Evolutionary conservation across 257 asterid species (phyloP), one percentile per base, ranked within the genome.

Genomic region (Voacanga thouarsii): DNA sequence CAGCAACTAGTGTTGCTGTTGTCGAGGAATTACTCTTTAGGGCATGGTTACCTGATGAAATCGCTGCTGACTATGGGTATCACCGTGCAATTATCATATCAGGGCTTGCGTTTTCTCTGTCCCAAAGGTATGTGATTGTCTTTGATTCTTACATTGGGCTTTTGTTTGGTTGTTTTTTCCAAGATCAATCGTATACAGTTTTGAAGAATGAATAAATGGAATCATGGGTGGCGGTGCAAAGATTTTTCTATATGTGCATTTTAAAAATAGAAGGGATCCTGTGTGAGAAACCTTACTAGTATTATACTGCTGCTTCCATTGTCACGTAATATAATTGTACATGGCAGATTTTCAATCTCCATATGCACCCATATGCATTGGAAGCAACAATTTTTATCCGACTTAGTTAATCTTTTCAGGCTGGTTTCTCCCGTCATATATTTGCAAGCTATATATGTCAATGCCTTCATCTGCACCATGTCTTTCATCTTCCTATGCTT

Each of bases 41-140:
- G 80, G 90, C 98, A 79, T 96, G 98, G 99, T 81, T 96, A 87
- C 96, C 97, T 74, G 91, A 90, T 82, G 99, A 96, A 89, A 90
- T 96, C 77, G 90, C 93, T 78, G 84, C 84, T 51, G 99, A 96
- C 88, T 87, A 80, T 70, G 99, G 99, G 75, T 89, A 87, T 85
- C 84, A 89, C 80, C 90, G 77, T 26, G 98, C 96, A 86, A 76
- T 96, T 73, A 14, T 92, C 79, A 72, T 93, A 83, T 93, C 99
- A 7, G 99, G 94, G 72, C 89, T 96, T 71, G 79, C 75, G 60
- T 96, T 90, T 89, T 92, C 99, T 83, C 77, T 92, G 72, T 86
- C 80, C 30, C 98, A 91, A 78, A 89, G 99, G 99, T 96, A 82
- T 37, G 59, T 51, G 50, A 57, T 44, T 82, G 77, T 55, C 75